Conservation (phyloP, 2,329 filamentous ascomycete species). For the Colletotrichum cuscutae region DNA sequence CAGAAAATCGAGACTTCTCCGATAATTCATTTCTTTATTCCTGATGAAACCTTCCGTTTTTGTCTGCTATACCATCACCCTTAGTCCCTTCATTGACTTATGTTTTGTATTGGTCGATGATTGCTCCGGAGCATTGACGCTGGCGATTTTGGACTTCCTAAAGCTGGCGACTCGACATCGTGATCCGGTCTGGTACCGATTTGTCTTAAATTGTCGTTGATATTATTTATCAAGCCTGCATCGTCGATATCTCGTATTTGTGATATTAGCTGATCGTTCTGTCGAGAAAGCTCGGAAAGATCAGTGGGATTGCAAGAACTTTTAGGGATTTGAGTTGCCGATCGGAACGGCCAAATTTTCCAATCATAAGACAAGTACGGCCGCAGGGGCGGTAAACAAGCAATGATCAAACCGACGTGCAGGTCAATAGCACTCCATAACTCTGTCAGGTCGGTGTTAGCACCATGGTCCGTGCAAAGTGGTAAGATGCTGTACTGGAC, state of each 20-base stretch:
- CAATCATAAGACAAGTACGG: not conserved
- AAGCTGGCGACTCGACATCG: not conserved
- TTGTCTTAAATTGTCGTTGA: not conserved
- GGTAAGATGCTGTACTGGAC: not conserved
- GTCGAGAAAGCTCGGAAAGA: not conserved
- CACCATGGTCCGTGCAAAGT: not conserved
- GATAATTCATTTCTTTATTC: not conserved
- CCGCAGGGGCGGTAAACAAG: not conserved
- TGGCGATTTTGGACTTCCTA: not conserved
- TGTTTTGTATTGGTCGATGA: not conserved
- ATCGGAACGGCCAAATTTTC: not conserved
- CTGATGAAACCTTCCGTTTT: not conserved
- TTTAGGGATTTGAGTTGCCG: not conserved
- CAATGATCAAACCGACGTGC: not conserved
- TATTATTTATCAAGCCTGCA: not conserved
- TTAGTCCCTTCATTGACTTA: no score
- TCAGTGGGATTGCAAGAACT: not conserved
- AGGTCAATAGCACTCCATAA: not conserved
- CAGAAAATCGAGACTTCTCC: no score
- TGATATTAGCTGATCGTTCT: not conserved
- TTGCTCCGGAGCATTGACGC: not conserved
- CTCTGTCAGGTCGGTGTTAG: not conserved
- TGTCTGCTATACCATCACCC: not conserved
- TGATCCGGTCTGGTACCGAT: no score
- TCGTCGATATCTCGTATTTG: no score